phyloP scores from a whole-genome alignment of 2,329 filamentous ascomycete genomes.

The Acarospora socialis region DNA sequence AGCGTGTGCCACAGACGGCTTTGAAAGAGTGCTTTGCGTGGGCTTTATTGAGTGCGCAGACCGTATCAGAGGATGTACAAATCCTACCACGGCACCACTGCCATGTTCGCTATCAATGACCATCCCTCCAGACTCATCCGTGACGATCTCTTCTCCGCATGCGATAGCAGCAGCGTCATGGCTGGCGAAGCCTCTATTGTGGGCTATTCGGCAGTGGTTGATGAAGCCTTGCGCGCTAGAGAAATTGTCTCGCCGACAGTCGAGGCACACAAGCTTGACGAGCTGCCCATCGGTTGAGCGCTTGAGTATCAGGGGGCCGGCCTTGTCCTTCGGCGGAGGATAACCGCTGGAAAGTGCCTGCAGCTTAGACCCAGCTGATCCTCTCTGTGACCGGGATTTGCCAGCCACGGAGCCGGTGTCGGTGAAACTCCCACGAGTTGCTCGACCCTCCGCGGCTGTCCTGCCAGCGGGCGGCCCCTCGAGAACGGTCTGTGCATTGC shows the following conservation, averaged over 20 bases:
- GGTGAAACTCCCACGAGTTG: constrained; percentile 60
- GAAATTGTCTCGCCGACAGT: constrained; percentile 82
- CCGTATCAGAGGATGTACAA: constrained; percentile 49
- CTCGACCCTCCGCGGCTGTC: constrained; percentile 51
- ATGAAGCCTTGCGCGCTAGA: constrained; percentile 98
- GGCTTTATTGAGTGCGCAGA: constrained; percentile 34
- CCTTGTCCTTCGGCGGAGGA: constrained; percentile 62
- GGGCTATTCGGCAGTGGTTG: constrained; percentile 94
- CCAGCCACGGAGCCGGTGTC: constrained; percentile 38
- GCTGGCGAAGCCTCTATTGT: constrained; percentile 85
- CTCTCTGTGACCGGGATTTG: constrained; percentile 44
- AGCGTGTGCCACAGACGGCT: background rate
- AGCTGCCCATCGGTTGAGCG: constrained; percentile 67
- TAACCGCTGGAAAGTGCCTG: constrained; percentile 58
- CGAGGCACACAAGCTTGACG: constrained; percentile 80
- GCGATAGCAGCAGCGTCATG: constrained; percentile 86
- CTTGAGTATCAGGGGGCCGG: constrained; percentile 70
- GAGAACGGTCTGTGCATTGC: constrained; percentile 6
- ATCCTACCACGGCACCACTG: constrained; percentile 31
- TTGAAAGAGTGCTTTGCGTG: constrained; percentile 9
- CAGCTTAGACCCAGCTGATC: constrained; percentile 48
- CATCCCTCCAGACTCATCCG: constrained; percentile 42
- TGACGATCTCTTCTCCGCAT: constrained; percentile 70
- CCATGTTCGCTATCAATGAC: constrained; percentile 30
- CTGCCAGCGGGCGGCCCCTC: constrained; percentile 21